Percentiles rank a stretch among this genome's conserved stretches.
phyloP scores from a whole-genome alignment of 2,329 filamentous ascomycete genomes.

The Cladorrhinum sp. region DNA sequence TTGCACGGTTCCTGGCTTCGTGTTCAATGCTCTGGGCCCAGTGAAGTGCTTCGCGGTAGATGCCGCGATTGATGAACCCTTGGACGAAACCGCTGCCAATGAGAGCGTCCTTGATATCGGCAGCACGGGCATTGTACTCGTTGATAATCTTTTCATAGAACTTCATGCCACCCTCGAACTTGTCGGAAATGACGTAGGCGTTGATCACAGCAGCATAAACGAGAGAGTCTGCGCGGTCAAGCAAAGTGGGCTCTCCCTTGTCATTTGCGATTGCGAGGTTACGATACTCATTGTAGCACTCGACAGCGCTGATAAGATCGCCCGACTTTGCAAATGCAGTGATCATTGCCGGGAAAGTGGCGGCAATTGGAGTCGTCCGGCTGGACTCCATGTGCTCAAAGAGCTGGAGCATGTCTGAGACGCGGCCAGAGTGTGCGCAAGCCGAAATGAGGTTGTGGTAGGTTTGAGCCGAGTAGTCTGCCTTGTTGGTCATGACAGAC shows the following conservation, averaged over 20 bases:
- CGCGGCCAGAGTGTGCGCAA: slow-evolving; percentile 75
- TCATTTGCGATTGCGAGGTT: slow-evolving; percentile 82
- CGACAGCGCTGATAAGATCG: slow-evolving; percentile 82
- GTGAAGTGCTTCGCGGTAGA: slow-evolving; percentile 69
- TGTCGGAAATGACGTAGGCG: slow-evolving; percentile 79
- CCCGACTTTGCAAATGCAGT: slow-evolving; percentile 81
- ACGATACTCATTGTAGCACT: slow-evolving; percentile 95
- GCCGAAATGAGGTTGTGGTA: slow-evolving; percentile 84
- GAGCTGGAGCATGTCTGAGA: slow-evolving; percentile 85
- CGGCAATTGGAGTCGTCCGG: slow-evolving; percentile 69
- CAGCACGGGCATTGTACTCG: slow-evolving; percentile 55
- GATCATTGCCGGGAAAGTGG: slow-evolving; percentile 91
- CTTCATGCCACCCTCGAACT: slow-evolving; percentile 74
- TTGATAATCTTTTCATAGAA: slow-evolving; percentile 79
- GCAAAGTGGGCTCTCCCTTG: slow-evolving; percentile 63
- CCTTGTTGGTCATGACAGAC: slow-evolving; percentile 61
- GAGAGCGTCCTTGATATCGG: slow-evolving; percentile 67
- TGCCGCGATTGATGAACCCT: slow-evolving; percentile 67
- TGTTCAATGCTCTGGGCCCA: slow-evolving; percentile 66
- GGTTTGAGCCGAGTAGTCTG: slow-evolving; percentile 72
- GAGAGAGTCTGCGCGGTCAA: slow-evolving; percentile 72
- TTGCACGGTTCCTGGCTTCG: slow-evolving; percentile 57
- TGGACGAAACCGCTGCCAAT: slow-evolving; percentile 74
- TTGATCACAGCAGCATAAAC: slow-evolving; percentile 92
- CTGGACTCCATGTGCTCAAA: slow-evolving; percentile 88